Conservation (phyloP, 106 monocot species). For the Iris macrosiphon region DNA sequence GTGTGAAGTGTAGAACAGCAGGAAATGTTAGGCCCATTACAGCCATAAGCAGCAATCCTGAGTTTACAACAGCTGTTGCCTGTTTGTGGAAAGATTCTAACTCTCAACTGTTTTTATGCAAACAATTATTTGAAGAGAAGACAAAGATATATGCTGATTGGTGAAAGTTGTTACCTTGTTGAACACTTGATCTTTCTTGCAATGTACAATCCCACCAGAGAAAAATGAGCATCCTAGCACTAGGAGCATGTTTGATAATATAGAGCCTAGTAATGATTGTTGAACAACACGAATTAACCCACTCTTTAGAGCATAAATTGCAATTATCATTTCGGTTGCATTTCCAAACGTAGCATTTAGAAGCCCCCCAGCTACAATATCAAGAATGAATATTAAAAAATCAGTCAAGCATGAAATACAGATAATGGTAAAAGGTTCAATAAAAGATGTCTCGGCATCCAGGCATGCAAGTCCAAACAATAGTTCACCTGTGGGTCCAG, state of each 20-base stretch:
- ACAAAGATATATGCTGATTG: neutral
- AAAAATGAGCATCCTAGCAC: constrained; percentile 99
- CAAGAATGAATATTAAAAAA: too few species aligned
- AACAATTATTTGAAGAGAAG: neutral
- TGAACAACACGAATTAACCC: constrained; percentile 98
- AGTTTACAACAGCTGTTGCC: constrained; percentile 92
- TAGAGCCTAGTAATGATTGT: constrained; percentile 92
- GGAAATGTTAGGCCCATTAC: constrained; percentile 93
- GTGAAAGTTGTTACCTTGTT: constrained; percentile 50
- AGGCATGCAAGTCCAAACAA: too few species aligned
- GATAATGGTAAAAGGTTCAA: too few species aligned
- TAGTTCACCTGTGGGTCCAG: constrained; percentile 67
- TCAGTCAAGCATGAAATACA: too few species aligned
- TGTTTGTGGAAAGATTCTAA: constrained; percentile 28
- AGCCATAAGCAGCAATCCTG: constrained; percentile 91
- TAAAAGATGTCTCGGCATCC: too few species aligned
- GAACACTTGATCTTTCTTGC: constrained; percentile 77
- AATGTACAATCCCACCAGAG: constrained; percentile 73
- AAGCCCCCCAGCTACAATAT: constrained; percentile 87
- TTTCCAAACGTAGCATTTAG: constrained; percentile 99
- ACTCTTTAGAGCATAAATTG: constrained; percentile 81
- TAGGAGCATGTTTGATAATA: constrained; percentile 97
- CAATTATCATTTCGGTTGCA: constrained; percentile 99
- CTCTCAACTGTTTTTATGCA: neutral
- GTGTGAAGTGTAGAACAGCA: constrained; percentile 96